Percentiles rank a stretch among this genome's conserved stretches.
Evolutionary conservation across 805 yeast genomes (phyloP).

Genomic region (Saccharomycopsis selenospora): DNA sequence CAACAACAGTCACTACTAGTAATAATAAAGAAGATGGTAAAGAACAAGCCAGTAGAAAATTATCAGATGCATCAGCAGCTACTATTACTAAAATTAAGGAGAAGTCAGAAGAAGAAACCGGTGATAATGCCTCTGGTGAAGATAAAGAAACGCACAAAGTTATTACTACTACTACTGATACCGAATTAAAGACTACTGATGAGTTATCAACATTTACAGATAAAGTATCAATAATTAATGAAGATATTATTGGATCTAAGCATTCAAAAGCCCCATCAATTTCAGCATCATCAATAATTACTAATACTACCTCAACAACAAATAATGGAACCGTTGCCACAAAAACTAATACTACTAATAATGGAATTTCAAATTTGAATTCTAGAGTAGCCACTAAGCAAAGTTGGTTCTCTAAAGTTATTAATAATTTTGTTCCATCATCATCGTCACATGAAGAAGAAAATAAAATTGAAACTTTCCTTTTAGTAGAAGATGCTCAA

Average conservation of each 20-base stretch:
- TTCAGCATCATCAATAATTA: conserved; percentile 1
- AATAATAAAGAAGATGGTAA: not conserved
- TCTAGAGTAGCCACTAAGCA: conserved; percentile 24
- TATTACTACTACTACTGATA: not conserved
- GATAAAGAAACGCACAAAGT: not conserved
- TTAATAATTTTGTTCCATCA: conserved; percentile 25
- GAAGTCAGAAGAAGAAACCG: too few species aligned
- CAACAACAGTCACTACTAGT: not conserved
- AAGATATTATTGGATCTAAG: conserved; percentile 9
- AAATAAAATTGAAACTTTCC: conserved; percentile 20
- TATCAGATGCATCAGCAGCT: not conserved
- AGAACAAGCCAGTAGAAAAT: not conserved
- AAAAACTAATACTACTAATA: not conserved
- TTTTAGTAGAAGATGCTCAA: conserved; percentile 21
- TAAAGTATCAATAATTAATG: not conserved
- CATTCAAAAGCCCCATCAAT: conserved; percentile 19
- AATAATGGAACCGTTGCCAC: conserved; percentile 18
- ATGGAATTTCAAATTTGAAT: not conserved
- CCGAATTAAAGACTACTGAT: too few species aligned
- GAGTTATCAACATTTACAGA: not conserved
- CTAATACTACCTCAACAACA: conserved; percentile 11
- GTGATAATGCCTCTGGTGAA: not conserved
- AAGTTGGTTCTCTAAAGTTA: conserved; percentile 35
- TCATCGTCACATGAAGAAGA: conserved; percentile 20
- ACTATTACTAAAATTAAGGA: conserved; percentile 1